Percentiles rank a stretch among this genome's conserved stretches.
Conservation (phyloP, 1,284 basidiomycete genomes). For the Trichosporon asahii region DNA sequence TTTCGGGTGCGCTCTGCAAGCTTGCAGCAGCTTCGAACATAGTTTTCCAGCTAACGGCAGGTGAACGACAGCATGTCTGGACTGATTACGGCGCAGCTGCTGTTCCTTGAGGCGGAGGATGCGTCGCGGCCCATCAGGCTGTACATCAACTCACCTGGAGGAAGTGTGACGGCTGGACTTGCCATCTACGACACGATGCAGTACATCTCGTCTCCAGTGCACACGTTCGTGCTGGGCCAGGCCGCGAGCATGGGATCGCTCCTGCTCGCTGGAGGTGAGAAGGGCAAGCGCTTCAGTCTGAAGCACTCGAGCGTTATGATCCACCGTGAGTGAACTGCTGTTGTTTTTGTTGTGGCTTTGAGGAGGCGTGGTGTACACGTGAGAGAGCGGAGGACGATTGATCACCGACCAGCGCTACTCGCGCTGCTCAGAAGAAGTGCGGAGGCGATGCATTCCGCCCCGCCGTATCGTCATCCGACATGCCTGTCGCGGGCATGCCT, state of each 20-base stretch:
- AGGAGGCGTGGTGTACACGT: background rate
- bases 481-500: background rate
- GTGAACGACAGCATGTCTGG: constrained; percentile 80
- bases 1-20: no score
- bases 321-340: constrained; percentile 64
- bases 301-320: constrained; percentile 95
- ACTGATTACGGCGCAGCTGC: constrained; percentile 78
- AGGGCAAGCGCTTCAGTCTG: constrained; percentile 79
- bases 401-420: background rate
- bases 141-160: constrained; percentile 92
- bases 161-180: constrained; percentile 85
- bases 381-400: background rate
- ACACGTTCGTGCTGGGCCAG: constrained; percentile 89
- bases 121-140: constrained; percentile 85
- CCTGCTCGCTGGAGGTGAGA: constrained; percentile 77
- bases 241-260: constrained; percentile 92
- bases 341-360: background rate
- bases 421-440: background rate
- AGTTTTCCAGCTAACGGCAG: constrained; percentile 55
- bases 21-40: no score
- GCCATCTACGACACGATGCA: constrained; percentile 88
- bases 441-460: background rate
- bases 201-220: constrained; percentile 88
- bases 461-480: background rate
- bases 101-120: constrained; percentile 92